phyloP scores from a whole-genome alignment of 2,329 filamentous ascomycete genomes.

The Bipolaris victoriae region DNA sequence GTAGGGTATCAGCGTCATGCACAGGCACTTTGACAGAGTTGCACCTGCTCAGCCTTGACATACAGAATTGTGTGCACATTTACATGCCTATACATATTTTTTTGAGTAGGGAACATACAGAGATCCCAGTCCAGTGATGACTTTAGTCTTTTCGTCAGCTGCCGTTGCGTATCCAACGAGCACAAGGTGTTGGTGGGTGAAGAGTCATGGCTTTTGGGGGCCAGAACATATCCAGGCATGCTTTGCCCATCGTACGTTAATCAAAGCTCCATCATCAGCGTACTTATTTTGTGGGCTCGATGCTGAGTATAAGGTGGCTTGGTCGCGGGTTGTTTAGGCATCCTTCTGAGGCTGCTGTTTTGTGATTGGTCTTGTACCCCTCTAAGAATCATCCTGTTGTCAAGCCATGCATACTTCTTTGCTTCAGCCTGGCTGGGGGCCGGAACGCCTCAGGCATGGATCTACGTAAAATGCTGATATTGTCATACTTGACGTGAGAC shows the following conservation, averaged over 20 bases:
- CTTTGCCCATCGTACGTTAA: background rate
- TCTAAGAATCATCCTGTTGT: background rate
- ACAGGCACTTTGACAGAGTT: background rate
- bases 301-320: background rate
- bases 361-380: background rate
- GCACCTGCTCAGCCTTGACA: slow-evolving; percentile 63
- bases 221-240: background rate
- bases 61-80: slow-evolving; percentile 83
- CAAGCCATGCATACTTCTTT: background rate
- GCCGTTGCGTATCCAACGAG: background rate
- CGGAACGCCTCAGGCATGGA: background rate
- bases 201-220: background rate
- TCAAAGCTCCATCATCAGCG: background rate
- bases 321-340: background rate
- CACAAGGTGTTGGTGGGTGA: background rate
- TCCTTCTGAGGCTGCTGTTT: background rate
- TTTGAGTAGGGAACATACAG: slow-evolving; percentile 81
- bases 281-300: background rate
- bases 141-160: slow-evolving; percentile 5
- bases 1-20: background rate
- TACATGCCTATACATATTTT: slow-evolving; percentile 86
- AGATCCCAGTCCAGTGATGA: slow-evolving; percentile 3
- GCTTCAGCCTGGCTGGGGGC: background rate
- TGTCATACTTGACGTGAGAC: background rate
- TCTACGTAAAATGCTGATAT: background rate